Base-by-base conservation (phyloP, 129 eudicot species). In the Lactuca saligna region DNA sequence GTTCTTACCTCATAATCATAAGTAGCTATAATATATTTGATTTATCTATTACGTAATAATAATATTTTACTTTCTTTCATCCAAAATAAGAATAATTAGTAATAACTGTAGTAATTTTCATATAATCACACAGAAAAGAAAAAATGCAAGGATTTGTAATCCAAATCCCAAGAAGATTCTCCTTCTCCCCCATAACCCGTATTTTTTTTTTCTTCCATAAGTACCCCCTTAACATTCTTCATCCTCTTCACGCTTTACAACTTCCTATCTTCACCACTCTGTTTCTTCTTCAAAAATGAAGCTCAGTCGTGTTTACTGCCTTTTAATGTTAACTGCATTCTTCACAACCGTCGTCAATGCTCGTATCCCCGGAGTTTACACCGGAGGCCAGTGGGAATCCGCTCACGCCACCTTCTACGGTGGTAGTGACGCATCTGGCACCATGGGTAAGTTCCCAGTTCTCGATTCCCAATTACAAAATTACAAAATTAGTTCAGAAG, bases 331-430 rank as follows among this genome's bases (percentile, higher is more conserved):
- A 61, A 53, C 75, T 9, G 17, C 67, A 15, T 25, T 31, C 3
- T 8, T 50, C 7, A 67, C 29, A 25, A 25, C 69, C 4, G 75
- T 63, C 14, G 63, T 68, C 29, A 15, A 59, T 8, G 80, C 75
- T 12, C 80, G 80, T 60, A 68, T 75, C 10, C 74, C 87, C 8
- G 87, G 84, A 31, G 75, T 71, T 34, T 66, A 79, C 76, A 58
- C 66, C 7, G 79, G 77, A 1, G 84, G 87, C 57, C 63, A 61
- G 20, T 83, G 87, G 87, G 35, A 71, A 53, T 20, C 75, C 35
- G 84, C 84, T 1, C 87, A 83, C 58, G 87, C 87, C 53, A 83
- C 87, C 57, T 83, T 83, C 42, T 83, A 83, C 48, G 87, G 84
- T 5, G 84, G 84, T 55, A 51, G 79, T 58, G 87, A 83, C 8